phyloP scores from a whole-genome alignment of 2,329 filamentous ascomycete genomes.

The Thelonectria blattea region DNA sequence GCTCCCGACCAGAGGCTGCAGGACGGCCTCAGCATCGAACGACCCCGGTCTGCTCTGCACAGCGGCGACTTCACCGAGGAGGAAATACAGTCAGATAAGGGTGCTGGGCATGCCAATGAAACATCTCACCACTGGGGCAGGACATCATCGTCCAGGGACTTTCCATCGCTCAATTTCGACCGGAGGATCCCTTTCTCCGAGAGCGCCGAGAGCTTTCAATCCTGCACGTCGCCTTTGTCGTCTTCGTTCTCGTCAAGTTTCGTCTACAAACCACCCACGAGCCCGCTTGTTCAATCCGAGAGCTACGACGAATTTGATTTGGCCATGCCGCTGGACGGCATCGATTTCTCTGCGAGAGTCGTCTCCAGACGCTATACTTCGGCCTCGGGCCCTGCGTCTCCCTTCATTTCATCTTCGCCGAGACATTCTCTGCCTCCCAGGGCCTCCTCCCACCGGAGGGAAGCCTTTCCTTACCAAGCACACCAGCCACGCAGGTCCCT shows the following conservation, averaged over 20 bases:
- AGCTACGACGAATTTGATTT: conserved; percentile 77
- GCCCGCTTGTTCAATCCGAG: conserved; percentile 86
- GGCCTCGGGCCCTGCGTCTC: conserved; percentile 62
- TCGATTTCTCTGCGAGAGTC: conserved; percentile 52
- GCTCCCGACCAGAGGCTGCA: conserved; percentile 51
- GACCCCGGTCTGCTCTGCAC: conserved; percentile 79
- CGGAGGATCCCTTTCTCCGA: conserved; percentile 40
- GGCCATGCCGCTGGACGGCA: conserved; percentile 57
- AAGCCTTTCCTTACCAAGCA: conserved; percentile 73
- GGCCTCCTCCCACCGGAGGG: conserved; percentile 56
- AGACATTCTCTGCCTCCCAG: conserved; percentile 37
- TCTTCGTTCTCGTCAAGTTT: conserved; percentile 82
- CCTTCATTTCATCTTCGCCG: conserved; percentile 50
- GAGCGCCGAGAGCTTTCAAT: conserved; percentile 47
- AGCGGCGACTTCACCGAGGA: conserved; percentile 68
- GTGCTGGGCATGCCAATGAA: conserved; percentile 1
- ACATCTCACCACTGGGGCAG: conserved; percentile 52
- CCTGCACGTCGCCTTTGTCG: conserved; percentile 65
- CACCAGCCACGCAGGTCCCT: conserved; percentile 81
- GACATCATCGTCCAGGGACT: conserved; percentile 63
- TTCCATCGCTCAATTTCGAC: conserved; percentile 53
- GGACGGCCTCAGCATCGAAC: conserved; percentile 72
- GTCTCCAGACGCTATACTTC: conserved; percentile 72
- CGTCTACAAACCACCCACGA: conserved; percentile 86
- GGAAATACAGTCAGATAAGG: conserved; percentile 29